A percentile compares a stretch with the other conserved stretches of the same genome.
Evolutionary conservation across 371 early-diverging fungal genomes (phyloP).

Genomic region (Lichtheimia hyalospora): DNA sequence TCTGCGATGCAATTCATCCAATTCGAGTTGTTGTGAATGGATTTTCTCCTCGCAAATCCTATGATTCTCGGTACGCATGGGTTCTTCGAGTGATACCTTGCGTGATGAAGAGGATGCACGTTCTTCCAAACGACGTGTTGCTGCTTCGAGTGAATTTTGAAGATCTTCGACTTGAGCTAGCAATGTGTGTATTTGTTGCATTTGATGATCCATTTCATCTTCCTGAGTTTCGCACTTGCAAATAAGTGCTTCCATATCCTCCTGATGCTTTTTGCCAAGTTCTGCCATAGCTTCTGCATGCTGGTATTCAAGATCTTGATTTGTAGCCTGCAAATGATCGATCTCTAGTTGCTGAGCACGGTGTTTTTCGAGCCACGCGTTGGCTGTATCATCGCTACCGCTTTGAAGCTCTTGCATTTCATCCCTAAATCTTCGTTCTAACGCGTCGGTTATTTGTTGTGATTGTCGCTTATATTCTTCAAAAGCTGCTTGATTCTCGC

Average conservation of each 20-base stretch:
- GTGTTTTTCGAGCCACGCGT: conserved; percentile 42
- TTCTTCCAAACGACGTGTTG: conserved; percentile 30
- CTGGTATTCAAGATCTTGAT: conserved; percentile 12
- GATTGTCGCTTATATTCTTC: conserved; percentile 30
- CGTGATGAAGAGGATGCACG: conserved; percentile 6
- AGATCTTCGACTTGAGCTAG: conserved; percentile 31
- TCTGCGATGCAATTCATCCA: conserved; percentile 26
- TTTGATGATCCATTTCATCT: conserved; percentile 21
- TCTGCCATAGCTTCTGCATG: conserved; percentile 16
- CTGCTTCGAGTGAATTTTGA: conserved; percentile 40
- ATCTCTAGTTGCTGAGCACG: conserved; percentile 36
- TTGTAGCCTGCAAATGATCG: conserved; percentile 23
- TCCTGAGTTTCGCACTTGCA: conserved; percentile 20
- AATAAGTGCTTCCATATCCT: conserved; percentile 12
- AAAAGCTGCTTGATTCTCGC: conserved; percentile 16
- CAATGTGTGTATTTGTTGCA: conserved; percentile 30
- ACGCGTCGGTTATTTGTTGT: conserved; percentile 20
- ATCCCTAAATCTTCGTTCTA: conserved; percentile 38
- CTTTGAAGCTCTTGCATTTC: conserved; percentile 42
- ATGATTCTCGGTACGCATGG: conserved; percentile 12
- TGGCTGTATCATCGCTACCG: conserved; percentile 41
- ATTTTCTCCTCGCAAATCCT: conserved; percentile 22
- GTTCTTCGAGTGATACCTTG: conserved; percentile 14
- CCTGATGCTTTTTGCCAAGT: conserved; percentile 2
- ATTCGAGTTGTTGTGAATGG: conserved; percentile 26